These are phyloP conservation scores for Hypoxylon trugodes DNA, from an alignment of 495 filamentous ascomycete genomes.

Conservation along the genomic window DNA sequence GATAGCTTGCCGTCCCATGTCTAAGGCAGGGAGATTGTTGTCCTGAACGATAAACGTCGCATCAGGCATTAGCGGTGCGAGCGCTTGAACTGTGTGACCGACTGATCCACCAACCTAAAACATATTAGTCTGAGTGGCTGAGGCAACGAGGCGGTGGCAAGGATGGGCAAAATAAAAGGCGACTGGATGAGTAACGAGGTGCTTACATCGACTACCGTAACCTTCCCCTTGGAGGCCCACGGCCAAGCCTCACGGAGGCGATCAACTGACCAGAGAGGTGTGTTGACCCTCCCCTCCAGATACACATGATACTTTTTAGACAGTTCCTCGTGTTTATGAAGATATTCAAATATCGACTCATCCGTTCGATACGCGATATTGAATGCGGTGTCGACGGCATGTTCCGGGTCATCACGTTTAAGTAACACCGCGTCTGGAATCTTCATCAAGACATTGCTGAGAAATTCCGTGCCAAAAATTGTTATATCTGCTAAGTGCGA, in stretches of 20 bases:
- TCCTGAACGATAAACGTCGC: conserved; percentile 53
- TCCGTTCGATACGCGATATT: conserved; percentile 44
- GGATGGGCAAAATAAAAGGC: not conserved
- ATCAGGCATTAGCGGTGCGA: conserved; percentile 46
- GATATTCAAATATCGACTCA: conserved; percentile 38
- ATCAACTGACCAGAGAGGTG: conserved; percentile 35
- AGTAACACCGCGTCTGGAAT: conserved; percentile 37
- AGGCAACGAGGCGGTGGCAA: no score
- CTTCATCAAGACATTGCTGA: conserved; percentile 22
- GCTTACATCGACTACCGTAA: conserved; percentile 40
- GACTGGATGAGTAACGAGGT: not conserved
- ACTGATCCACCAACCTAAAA: conserved; percentile 52
- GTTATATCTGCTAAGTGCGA: conserved; percentile 83
- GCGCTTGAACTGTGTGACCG: conserved; percentile 49
- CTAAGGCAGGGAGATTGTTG: conserved; percentile 29
- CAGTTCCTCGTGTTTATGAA: conserved; percentile 21
- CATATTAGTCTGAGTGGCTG: not conserved
- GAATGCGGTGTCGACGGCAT: conserved; percentile 44
- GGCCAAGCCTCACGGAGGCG: conserved; percentile 32
- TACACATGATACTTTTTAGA: conserved; percentile 36
- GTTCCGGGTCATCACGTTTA: conserved; percentile 31
- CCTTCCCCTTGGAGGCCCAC: conserved; percentile 18
- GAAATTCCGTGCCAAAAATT: conserved; percentile 66
- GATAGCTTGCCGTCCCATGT: conserved; percentile 34
- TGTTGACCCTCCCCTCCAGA: conserved; percentile 32